Base-by-base conservation (phyloP, 805 yeast genomes). In the Starmera caribaea region DNA sequence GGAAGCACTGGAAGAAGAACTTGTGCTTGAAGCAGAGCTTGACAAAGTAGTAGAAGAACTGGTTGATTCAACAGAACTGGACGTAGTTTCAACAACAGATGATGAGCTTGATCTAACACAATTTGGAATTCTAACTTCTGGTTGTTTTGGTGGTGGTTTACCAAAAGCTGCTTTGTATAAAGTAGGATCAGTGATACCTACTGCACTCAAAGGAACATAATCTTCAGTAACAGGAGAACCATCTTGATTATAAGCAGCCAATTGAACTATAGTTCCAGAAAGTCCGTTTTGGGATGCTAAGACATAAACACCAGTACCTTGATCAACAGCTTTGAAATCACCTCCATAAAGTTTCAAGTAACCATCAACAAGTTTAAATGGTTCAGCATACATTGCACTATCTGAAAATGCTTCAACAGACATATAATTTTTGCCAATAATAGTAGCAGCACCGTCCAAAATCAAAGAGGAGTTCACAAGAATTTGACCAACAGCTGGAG, bases 381-480 rank as follows among this genome's bases (percentile, higher is more conserved):
- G 43, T 10, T 21, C 21, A n/a, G 38, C 38, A 31, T 24, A 15
- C 8, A n/a, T 13, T 9, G 30, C 31, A 31, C 16, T 16, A 4
- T n/a, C 16, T n/a, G 38, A 36, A 21, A 30, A 33, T 14, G 34
- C 15, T 11, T 33, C 5, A 17, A 36, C 30, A 6, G 38, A 36
- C 21, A 36, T 3, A 15, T 36, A 36, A 12, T 36, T 36, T 21
- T 36, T 44, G 30, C 42, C 45, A 16, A 42, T 21, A 34, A 36
- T 41, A 8, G 38, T 17, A n/a, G 12, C 29, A 8, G 17, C n/a
- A n/a, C 29, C 29, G 26, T 40, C 34, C 8, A 41, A 37, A 8
- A n/a, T 8, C 13, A 32, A 32, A 15, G 40, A 38, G 2, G 32
- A 16, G 14, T 32, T 38, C 3, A 16, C 12, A 31, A 38, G 7